Conservation (phyloP, 208 protist species). For the Trypanosoma scelopori region DNA sequence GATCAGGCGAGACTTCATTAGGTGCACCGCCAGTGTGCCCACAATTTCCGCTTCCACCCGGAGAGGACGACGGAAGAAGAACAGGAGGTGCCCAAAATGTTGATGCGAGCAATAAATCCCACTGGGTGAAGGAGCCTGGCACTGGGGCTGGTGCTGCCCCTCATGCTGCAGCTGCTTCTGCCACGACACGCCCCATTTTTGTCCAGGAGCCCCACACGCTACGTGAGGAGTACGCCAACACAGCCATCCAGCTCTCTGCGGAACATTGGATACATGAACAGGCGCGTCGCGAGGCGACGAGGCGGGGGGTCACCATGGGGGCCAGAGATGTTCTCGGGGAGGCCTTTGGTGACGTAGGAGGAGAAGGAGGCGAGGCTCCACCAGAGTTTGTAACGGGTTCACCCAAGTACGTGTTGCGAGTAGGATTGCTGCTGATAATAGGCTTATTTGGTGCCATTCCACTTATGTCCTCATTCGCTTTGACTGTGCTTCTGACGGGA, state of each 20-base stretch:
- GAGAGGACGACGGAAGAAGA: not conserved
- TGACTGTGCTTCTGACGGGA: slow-evolving; percentile 64
- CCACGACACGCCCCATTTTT: not conserved
- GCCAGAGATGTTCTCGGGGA: not conserved
- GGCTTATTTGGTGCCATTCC: slow-evolving; percentile 74
- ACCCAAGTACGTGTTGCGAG: slow-evolving; percentile 29
- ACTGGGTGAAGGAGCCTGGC: not conserved
- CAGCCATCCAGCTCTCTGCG: slow-evolving; percentile 37
- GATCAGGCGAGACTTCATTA: not conserved
- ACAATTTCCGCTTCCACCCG: slow-evolving; percentile 18
- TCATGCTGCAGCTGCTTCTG: not conserved
- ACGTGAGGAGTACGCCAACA: slow-evolving; percentile 51
- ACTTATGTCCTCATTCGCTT: slow-evolving; percentile 67
- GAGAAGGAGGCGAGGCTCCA: not conserved
- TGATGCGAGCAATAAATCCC: not conserved
- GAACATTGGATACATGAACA: slow-evolving; percentile 57
- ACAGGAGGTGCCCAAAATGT: not conserved
- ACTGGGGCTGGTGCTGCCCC: not conserved
- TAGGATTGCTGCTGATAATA: slow-evolving; percentile 49
- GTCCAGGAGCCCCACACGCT: slow-evolving; percentile 14
- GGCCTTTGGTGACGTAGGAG: not conserved
- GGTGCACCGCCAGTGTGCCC: slow-evolving; percentile 6
- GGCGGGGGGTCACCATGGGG: not conserved
- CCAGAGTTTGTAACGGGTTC: slow-evolving; percentile 34
- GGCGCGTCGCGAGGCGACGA: slow-evolving; percentile 15